Evolutionary conservation across 1,139 yeast genomes (phyloP).

Genomic region (Pichia sorboxylosa): DNA sequence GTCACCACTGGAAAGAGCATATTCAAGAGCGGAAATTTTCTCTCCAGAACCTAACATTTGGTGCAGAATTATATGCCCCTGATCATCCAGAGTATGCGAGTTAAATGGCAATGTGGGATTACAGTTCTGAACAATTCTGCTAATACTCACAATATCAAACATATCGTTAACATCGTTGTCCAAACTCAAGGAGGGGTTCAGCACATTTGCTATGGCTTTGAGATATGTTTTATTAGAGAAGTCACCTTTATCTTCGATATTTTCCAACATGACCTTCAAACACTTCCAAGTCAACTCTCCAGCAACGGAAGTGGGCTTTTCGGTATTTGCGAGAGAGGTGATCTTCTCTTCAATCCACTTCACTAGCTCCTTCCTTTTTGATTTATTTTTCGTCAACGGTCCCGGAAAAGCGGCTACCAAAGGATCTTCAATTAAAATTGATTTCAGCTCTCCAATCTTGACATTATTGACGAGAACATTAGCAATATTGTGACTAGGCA

Average conservation of each 20-base stretch:
- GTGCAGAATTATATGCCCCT: conserved; percentile 20
- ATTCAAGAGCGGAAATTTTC: conserved; percentile 52
- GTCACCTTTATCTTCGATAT: conserved; percentile 18
- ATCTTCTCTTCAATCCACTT: conserved; percentile 42
- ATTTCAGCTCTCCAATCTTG: conserved; percentile 24
- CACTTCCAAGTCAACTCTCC: conserved; percentile 20
- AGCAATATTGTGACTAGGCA: conserved; percentile 30
- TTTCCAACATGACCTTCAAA: conserved; percentile 15
- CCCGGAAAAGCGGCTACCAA: conserved; percentile 38
- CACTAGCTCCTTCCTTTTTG: conserved; percentile 52
- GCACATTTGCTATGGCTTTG: conserved; percentile 13
- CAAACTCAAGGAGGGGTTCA: conserved; percentile 17
- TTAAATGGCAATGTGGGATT: conserved; percentile 14
- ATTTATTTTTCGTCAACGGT: conserved; percentile 44
- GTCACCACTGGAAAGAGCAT: conserved; percentile 51
- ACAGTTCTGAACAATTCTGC: conserved; percentile 9
- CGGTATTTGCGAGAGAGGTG: conserved; percentile 8
- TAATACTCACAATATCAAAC: conserved; percentile 13
- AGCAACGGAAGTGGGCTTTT: conserved; percentile 8
- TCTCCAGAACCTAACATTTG: conserved; percentile 47
- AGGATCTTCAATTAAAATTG: conserved; percentile 23
- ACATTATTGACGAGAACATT: conserved; percentile 19
- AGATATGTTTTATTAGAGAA: conserved; percentile 13
- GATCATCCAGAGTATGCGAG: conserved; percentile 15
- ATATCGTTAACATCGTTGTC: conserved; percentile 5